Conservation (phyloP, 1,139 yeast species). For the Taiozyma sp. region DNA sequence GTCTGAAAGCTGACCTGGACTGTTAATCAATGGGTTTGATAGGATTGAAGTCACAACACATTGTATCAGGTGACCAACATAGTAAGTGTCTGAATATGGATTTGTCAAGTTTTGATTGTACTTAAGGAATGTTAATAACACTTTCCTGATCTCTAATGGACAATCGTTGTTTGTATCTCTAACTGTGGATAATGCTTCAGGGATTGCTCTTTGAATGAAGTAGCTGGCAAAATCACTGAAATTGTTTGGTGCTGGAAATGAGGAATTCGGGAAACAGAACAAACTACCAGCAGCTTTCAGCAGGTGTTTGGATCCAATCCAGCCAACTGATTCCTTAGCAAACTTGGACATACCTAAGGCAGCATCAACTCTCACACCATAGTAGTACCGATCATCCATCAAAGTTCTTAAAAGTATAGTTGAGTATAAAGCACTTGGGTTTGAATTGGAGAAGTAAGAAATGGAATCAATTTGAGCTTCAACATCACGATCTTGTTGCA, state of each 20-base stretch:
- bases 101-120: slow-evolving; percentile 87
- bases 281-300: slow-evolving; percentile 61
- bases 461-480: slow-evolving; percentile 92
- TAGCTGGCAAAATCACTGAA: slow-evolving; percentile 64
- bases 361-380: slow-evolving; percentile 86
- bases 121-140: slow-evolving; percentile 66
- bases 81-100: slow-evolving; percentile 67
- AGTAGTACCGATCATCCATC: slow-evolving; percentile 80
- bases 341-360: slow-evolving; percentile 69
- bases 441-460: slow-evolving; percentile 54
- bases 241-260: slow-evolving; percentile 74
- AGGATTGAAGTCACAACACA: slow-evolving; percentile 47
- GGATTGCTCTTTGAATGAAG: slow-evolving; percentile 65
- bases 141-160: slow-evolving; percentile 55
- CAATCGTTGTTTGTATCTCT: slow-evolving; percentile 61
- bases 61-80: slow-evolving; percentile 52
- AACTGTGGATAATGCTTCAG: slow-evolving; percentile 53
- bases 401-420: slow-evolving; percentile 75
- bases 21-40: slow-evolving; percentile 25
- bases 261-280: slow-evolving; percentile 65
- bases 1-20: slow-evolving; percentile 20
- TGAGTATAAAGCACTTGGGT: slow-evolving; percentile 57
- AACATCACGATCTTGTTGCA: slow-evolving; percentile 92
- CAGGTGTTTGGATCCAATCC: slow-evolving; percentile 69
- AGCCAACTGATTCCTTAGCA: slow-evolving; percentile 56